Conservation (phyloP, 352 stramenopile genomes). For the Blastocystis sp. region DNA sequence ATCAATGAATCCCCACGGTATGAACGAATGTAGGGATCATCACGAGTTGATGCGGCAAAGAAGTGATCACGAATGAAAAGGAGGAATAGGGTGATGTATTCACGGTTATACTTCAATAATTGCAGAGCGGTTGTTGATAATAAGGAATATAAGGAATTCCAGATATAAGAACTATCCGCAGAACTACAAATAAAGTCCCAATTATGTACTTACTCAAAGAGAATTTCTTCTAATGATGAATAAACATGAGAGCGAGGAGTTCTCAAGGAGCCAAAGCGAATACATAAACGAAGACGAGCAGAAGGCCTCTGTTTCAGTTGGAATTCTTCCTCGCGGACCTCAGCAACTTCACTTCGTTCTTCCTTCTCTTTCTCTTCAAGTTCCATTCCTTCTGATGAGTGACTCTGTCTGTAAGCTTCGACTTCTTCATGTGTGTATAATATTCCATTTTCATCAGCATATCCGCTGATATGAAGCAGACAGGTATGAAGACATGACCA, state of each 20-base stretch:
- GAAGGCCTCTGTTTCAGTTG: background rate
- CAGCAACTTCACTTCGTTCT: background rate
- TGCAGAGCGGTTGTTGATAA: background rate
- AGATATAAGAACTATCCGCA: background rate
- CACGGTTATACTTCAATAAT: background rate
- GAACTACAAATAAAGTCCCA: background rate
- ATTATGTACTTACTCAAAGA: background rate
- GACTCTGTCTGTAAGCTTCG: background rate
- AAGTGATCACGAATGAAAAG: constrained; percentile 48
- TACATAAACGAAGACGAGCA: background rate
- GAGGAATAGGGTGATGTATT: constrained; percentile 23
- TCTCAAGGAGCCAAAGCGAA: background rate
- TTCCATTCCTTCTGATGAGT: background rate
- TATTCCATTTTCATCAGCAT: background rate
- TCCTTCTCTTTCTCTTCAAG: background rate
- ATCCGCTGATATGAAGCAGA: background rate
- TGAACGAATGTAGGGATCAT: background rate
- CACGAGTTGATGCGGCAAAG: background rate
- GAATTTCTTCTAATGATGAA: background rate
- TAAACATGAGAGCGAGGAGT: background rate
- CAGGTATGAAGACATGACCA: background rate
- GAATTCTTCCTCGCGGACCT: background rate
- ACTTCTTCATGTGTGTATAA: background rate
- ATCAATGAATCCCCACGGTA: constrained; percentile 13
- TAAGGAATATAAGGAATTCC: background rate